Conservation (phyloP, 164 flowering plant genomes). For the Annona cherimola region DNA sequence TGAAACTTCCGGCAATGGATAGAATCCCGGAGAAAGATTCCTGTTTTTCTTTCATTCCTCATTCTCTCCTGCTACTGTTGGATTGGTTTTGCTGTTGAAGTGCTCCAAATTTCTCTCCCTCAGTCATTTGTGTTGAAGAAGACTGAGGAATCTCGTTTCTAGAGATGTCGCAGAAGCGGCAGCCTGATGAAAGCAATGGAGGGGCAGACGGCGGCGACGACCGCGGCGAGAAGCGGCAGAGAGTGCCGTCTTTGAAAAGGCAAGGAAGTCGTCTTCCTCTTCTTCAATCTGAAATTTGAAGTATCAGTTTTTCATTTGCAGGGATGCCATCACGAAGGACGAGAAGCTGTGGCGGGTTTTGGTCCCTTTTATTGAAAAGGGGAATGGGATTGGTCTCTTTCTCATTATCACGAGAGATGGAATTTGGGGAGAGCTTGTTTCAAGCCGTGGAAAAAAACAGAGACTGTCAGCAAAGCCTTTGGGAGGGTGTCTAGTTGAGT, state of each 20-base stretch:
- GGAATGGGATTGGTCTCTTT: neutral
- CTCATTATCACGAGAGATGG: neutral
- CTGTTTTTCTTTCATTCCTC: too few relatives aligned
- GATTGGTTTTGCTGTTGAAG: too few relatives aligned
- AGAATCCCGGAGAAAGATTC: too few relatives aligned
- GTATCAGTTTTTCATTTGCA: neutral
- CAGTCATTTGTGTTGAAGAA: too few relatives aligned
- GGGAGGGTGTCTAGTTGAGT: too few relatives aligned
- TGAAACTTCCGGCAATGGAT: too few relatives aligned
- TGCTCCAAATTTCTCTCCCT: too few relatives aligned
- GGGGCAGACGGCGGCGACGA: constrained; percentile 18
- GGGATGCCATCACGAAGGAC: neutral
- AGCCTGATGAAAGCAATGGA: constrained; percentile 34
- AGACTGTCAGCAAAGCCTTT: too few relatives aligned
- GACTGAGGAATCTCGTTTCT: neutral
- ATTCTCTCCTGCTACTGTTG: too few relatives aligned
- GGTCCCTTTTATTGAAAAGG: neutral
- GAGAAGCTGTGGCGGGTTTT: neutral
- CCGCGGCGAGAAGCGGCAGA: constrained; percentile 45
- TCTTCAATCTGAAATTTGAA: neutral
- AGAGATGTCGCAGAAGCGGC: constrained; percentile 52
- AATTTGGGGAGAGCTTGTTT: too few relatives aligned
- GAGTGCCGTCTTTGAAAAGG: constrained; percentile 30
- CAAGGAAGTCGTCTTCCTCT: neutral
- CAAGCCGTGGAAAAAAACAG: too few relatives aligned